These are phyloP conservation scores for Clavariopsis aquatica DNA, from an alignment of 495 filamentous ascomycete genomes.

Conservation along the genomic window DNA sequence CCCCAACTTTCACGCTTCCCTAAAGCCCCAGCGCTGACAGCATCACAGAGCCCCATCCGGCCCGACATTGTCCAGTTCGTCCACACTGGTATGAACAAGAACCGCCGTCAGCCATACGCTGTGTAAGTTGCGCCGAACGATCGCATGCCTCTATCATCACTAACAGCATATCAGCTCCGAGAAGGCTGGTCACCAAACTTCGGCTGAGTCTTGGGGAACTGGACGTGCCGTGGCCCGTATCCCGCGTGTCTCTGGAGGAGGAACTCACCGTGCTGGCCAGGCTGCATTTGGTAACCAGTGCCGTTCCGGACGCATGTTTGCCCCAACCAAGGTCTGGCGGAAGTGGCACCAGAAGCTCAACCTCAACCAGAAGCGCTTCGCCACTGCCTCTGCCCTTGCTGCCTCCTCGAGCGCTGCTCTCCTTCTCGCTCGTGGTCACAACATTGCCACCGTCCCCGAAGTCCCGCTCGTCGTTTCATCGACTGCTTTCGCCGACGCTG, in stretches of 20 bases:
- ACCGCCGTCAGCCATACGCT: slow-evolving; percentile 98
- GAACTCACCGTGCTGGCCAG: slow-evolving; percentile 99
- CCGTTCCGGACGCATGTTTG: slow-evolving; percentile 99
- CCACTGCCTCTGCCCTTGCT: slow-evolving; percentile 93
- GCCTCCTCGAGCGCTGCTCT: slow-evolving; percentile 93
- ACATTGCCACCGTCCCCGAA: slow-evolving; percentile 86
- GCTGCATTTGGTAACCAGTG: slow-evolving; percentile 99
- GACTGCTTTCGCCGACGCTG: slow-evolving; percentile 73
- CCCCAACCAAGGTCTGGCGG: slow-evolving; percentile 98
- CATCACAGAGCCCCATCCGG: slow-evolving; percentile 69
- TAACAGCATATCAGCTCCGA: slow-evolving; percentile 55
- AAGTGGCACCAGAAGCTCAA: slow-evolving; percentile 99
- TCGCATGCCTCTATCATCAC: neutral
- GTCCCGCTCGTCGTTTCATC: slow-evolving; percentile 95
- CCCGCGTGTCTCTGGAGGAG: slow-evolving; percentile 99
- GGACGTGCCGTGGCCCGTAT: slow-evolving; percentile 99
- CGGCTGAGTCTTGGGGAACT: slow-evolving; percentile 99
- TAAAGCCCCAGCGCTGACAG: slow-evolving; percentile 8
- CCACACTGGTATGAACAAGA: slow-evolving; percentile 99
- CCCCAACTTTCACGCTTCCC: neutral
- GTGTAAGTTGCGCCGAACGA: slow-evolving; percentile 56
- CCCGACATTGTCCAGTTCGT: slow-evolving; percentile 98
- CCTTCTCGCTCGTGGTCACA: slow-evolving; percentile 94
- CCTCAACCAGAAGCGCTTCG: slow-evolving; percentile 96
- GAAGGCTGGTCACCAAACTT: slow-evolving; percentile 99